These are phyloP conservation scores for Alternaria triticimaculans DNA, from an alignment of 2,329 filamentous ascomycete genomes.

Conservation along the genomic window DNA sequence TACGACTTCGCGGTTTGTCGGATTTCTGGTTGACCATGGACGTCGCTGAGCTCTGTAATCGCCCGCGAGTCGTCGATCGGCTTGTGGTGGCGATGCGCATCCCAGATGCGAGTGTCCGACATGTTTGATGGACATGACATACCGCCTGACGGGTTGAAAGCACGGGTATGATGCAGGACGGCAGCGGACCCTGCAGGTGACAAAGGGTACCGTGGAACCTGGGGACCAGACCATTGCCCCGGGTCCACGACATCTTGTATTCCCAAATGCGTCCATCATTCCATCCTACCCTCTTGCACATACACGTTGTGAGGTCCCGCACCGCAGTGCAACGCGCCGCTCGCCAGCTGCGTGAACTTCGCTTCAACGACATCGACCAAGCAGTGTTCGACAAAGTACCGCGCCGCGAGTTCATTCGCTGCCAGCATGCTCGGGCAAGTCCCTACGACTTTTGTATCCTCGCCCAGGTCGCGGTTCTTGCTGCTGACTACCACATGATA, in stretches of 20 bases:
- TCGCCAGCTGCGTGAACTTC: slow-evolving; percentile 5
- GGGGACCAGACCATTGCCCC: neutral
- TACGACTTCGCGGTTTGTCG: neutral
- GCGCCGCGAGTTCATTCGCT: slow-evolving; percentile 11
- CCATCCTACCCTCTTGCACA: slow-evolving; percentile 7
- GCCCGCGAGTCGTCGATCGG: neutral
- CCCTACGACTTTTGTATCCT: neutral
- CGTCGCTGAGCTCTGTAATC: neutral
- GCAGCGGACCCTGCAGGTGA: slow-evolving; percentile 4
- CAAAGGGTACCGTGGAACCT: neutral
- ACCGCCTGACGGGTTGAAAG: neutral
- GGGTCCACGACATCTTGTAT: neutral
- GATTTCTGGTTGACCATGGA: neutral
- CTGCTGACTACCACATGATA: slow-evolving; percentile 3
- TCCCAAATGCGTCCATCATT: neutral
- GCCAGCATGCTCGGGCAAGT: slow-evolving; percentile 1
- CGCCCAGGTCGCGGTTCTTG: neutral
- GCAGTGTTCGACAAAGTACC: slow-evolving; percentile 9
- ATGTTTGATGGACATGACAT: neutral
- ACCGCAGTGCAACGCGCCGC: slow-evolving; percentile 10
- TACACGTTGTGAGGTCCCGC: slow-evolving; percentile 1
- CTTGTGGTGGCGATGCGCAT: neutral
- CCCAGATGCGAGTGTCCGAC: neutral
- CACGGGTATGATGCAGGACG: neutral
- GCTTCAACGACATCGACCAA: neutral